Percentiles rank a stretch among this genome's conserved stretches.
These are phyloP conservation scores for Perkinsus chesapeaki DNA, from an alignment of 169 alveolate species.

Conservation along the genomic window DNA sequence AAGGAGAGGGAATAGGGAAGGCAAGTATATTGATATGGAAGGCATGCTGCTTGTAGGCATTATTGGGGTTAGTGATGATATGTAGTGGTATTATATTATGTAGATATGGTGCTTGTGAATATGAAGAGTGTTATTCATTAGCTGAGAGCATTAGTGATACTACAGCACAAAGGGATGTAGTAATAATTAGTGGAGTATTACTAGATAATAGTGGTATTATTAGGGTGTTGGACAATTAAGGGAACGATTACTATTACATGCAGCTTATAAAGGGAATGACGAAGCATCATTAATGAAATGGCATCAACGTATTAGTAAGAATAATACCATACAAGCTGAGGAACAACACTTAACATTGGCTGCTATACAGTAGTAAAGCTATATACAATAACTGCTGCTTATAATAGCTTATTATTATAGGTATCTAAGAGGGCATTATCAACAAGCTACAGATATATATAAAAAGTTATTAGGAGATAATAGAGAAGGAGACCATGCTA, in stretches of 20 bases:
- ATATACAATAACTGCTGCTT: neutral
- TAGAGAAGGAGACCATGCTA: no score
- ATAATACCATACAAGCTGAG: neutral
- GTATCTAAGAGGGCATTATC: constrained; percentile 66
- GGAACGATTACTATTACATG: constrained; percentile 55
- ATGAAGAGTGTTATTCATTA: neutral
- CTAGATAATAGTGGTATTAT: neutral
- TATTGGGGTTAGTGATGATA: neutral
- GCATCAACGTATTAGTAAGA: constrained; percentile 22
- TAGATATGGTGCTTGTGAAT: neutral
- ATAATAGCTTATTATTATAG: neutral
- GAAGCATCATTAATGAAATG: constrained; percentile 57
- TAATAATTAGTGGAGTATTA: neutral
- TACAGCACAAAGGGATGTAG: constrained; percentile 37
- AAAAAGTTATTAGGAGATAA: constrained; percentile 67
- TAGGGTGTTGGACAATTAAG: neutral
- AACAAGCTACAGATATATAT: constrained; percentile 79
- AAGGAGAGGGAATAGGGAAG: neutral
- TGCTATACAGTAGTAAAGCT: neutral
- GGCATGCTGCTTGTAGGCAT: neutral
- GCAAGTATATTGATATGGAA: neutral
- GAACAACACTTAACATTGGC: neutral
- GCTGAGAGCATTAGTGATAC: constrained; percentile 19
- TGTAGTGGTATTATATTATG: neutral
- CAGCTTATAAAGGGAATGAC: constrained; percentile 70